Evolutionary conservation across 176 grass and related monocot species (phyloP).

Genomic region (Lolium perenne): DNA sequence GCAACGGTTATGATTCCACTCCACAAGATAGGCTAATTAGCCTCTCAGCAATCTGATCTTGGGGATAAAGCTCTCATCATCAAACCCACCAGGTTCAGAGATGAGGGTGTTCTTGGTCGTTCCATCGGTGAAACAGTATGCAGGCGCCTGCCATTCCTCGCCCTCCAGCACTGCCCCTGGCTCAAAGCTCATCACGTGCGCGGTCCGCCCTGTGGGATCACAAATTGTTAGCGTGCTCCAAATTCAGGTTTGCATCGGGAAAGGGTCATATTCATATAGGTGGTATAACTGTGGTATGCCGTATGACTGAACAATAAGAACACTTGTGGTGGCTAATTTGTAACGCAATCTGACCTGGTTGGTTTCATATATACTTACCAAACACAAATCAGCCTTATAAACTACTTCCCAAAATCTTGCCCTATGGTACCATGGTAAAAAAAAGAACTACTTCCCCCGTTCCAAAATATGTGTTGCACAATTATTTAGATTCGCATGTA

Average conservation of each 20-base stretch:
- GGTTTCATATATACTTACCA: neutral
- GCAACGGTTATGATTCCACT: neutral
- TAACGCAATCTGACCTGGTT: no score
- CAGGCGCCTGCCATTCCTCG: conserved; percentile 43
- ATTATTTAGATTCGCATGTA: no score
- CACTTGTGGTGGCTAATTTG: no score
- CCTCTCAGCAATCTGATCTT: neutral
- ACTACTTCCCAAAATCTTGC: no score
- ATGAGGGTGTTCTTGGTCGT: neutral
- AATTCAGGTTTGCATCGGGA: neutral
- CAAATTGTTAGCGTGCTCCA: neutral
- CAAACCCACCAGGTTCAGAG: neutral
- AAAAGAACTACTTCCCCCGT: no score
- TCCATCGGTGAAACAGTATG: conserved; percentile 45
- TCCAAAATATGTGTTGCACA: no score
- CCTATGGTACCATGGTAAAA: no score
- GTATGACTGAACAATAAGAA: no score
- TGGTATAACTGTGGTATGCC: neutral
- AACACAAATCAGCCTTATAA: neutral
- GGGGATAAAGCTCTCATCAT: neutral
- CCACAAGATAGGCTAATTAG: neutral
- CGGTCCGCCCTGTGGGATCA: neutral
- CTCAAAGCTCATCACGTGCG: conserved; percentile 52
- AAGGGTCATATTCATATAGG: neutral
- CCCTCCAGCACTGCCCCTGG: conserved; percentile 43